Evolutionary conservation across 2,329 filamentous ascomycete species (phyloP), one percentile per base, ranked within the genome.

Genomic region (Ceratocystis lukuohia): DNA sequence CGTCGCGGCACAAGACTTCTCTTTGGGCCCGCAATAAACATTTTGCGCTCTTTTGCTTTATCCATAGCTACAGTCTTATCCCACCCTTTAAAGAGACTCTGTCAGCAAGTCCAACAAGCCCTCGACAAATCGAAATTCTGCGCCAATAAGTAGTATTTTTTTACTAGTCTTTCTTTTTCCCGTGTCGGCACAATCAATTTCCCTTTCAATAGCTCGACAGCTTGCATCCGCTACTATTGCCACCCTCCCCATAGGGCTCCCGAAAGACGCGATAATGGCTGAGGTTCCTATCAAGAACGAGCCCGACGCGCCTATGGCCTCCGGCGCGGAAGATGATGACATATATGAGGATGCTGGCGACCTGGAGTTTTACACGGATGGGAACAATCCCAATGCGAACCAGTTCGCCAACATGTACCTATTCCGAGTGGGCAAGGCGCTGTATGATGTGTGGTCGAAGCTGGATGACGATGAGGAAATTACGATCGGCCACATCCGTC

Each of bases 391-490:
- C 65, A 72, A 74, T 4, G 30, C 48, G 33, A 48, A 48, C 30
- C 57, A 65, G 50, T 62, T 67, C 33, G 76, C 76, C 62, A 78
- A 75, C 50, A 77, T 83, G 65, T 95, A 90, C 79, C 80, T 96
- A 62, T 87, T 89, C 64, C 87, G 89, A 70, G 80, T 96, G 56
- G 91, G 91, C 22, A 85, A 85, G 69, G 88, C 88, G 73, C 80
- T 96, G 67, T 94, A 90, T 85, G 84, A 93, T 70, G 82, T 86
- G 57, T 95, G 91, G 89, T 76, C 79, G 67, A 76, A 77, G 70
- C 76, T 95, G 15, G 87, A 89, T 71, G 88, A 93, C 69, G 87
- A 95, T 70, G 87, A 88, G 66, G 88, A 92, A 76, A 88, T 96
- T 69, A 83, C 88, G 73, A 84, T 96, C 69, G 91, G 91, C 57